phyloP scores from a whole-genome alignment of 805 yeast genomes.

The Sungouiozyma ichnusensis region DNA sequence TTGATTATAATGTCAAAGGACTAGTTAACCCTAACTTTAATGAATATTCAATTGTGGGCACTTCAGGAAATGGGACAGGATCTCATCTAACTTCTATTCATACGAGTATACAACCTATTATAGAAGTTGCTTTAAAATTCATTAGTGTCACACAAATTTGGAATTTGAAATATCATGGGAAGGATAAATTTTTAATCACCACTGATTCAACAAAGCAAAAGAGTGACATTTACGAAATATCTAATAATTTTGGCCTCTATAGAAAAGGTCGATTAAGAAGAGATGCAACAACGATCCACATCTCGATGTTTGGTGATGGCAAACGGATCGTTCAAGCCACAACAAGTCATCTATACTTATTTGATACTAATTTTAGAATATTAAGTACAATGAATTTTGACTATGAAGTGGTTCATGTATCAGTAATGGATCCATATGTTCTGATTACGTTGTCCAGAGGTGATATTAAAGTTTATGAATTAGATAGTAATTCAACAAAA shows the following conservation, averaged over 20 bases:
- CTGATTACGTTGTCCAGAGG: constrained; percentile 58
- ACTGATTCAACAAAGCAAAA: constrained; percentile 55
- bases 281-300: constrained; percentile 52
- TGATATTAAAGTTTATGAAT: constrained; percentile 51
- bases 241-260: constrained; percentile 50
- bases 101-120: constrained; percentile 57
- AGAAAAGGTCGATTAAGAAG: constrained; percentile 53
- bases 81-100: constrained; percentile 52
- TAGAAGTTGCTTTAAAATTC: constrained; percentile 59
- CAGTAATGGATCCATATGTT: constrained; percentile 51
- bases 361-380: constrained; percentile 49
- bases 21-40: constrained; percentile 56
- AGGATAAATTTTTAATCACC: constrained; percentile 54
- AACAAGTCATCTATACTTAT: constrained; percentile 50
- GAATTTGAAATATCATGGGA: constrained; percentile 42
- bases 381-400: constrained; percentile 42
- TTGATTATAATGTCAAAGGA: constrained; percentile 46
- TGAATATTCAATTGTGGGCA: constrained; percentile 58
- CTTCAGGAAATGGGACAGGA: constrained; percentile 51
- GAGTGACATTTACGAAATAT: constrained; percentile 58
- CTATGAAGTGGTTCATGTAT: constrained; percentile 54
- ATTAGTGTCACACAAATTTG: constrained; percentile 66
- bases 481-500: constrained; percentile 28
- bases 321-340: constrained; percentile 66
- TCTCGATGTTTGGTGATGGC: constrained; percentile 47